Percentiles rank a stretch among this genome's conserved stretches.
Evolutionary conservation across 2,329 filamentous ascomycete species (phyloP).

Genomic region (Pseudogymnoascus sp.): DNA sequence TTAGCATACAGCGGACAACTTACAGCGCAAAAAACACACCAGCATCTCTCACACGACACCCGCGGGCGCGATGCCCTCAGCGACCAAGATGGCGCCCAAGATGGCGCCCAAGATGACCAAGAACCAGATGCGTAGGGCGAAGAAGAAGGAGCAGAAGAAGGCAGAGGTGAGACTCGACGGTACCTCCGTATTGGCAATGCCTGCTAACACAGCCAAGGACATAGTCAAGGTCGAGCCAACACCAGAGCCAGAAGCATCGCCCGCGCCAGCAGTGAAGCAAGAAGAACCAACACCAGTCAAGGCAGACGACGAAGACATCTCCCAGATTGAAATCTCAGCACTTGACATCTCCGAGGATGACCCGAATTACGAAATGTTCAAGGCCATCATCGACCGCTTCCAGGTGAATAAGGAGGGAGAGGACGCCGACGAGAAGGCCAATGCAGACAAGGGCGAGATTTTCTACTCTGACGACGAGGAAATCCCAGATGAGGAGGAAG

Average conservation of each 20-base stretch:
- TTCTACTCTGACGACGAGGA: slow-evolving; percentile 79
- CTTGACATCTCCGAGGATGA: slow-evolving; percentile 57
- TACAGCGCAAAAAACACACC: background rate
- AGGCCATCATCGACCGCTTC: slow-evolving; percentile 75
- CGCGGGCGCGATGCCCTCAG: slow-evolving; percentile 20
- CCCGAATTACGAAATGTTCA: slow-evolving; percentile 76
- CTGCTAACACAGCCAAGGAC: slow-evolving; percentile 17
- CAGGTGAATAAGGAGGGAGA: slow-evolving; percentile 55
- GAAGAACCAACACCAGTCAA: slow-evolving; percentile 31
- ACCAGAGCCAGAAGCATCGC: slow-evolving; percentile 22
- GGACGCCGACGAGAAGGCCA: slow-evolving; percentile 55
- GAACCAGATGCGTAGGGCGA: slow-evolving; percentile 85
- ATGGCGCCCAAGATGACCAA: slow-evolving; percentile 66
- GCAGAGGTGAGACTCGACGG: slow-evolving; percentile 39
- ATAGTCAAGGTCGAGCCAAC: slow-evolving; percentile 28
- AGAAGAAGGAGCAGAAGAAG: slow-evolving; percentile 89
- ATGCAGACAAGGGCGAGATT: slow-evolving; percentile 73
- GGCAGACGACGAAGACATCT: slow-evolving; percentile 28
- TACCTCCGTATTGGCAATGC: background rate
- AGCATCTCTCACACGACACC: background rate
- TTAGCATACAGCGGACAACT: background rate
- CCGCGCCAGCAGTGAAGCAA: slow-evolving; percentile 25
- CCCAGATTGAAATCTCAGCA: slow-evolving; percentile 37
- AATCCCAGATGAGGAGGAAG: slow-evolving; percentile 77
- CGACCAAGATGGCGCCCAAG: slow-evolving; percentile 34